These are phyloP conservation scores for Ceratocystis colombiana DNA, from an alignment of 2,329 filamentous ascomycete genomes.

Conservation along the genomic window DNA sequence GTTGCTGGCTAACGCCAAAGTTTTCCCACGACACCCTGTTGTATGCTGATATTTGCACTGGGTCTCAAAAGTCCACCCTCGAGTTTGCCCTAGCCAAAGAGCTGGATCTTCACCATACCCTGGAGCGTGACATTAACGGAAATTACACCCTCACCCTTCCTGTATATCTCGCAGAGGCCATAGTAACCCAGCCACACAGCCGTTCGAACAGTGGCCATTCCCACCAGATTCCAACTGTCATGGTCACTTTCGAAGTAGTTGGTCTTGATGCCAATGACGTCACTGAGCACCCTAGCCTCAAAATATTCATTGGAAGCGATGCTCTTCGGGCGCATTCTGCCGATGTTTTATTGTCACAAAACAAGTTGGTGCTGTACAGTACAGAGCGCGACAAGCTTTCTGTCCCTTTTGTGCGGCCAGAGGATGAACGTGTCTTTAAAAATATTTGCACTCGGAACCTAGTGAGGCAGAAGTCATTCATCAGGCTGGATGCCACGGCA, in stretches of 20 bases:
- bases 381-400: slow-evolving; percentile 78
- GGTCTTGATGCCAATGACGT: slow-evolving; percentile 44
- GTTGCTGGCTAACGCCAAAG: slow-evolving; percentile 85
- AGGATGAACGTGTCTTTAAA: slow-evolving; percentile 73
- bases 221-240: slow-evolving; percentile 65
- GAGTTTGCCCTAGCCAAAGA: slow-evolving; percentile 64
- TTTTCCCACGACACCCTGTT: slow-evolving; percentile 83
- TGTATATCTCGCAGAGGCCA: slow-evolving; percentile 84
- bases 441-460: slow-evolving; percentile 56
- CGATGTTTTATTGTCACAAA: slow-evolving; percentile 85
- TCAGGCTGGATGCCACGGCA: slow-evolving; percentile 43
- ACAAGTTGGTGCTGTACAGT: slow-evolving; percentile 77
- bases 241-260: slow-evolving; percentile 65
- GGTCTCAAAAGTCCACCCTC: slow-evolving; percentile 78
- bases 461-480: slow-evolving; percentile 49
- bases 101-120: slow-evolving; percentile 57
- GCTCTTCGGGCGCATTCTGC: slow-evolving; percentile 75
- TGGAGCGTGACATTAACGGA: slow-evolving; percentile 57
- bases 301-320: slow-evolving; percentile 85
- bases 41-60: slow-evolving; percentile 86
- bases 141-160: slow-evolving; percentile 61
- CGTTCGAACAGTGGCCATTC: slow-evolving; percentile 56
- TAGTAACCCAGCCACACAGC: slow-evolving; percentile 64
- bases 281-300: slow-evolving; percentile 40
- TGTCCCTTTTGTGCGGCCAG: slow-evolving; percentile 83